Evolutionary conservation across 345 rosid genomes (phyloP), one percentile per base, ranked within the genome.

Genomic region (Ceriops decandra): DNA sequence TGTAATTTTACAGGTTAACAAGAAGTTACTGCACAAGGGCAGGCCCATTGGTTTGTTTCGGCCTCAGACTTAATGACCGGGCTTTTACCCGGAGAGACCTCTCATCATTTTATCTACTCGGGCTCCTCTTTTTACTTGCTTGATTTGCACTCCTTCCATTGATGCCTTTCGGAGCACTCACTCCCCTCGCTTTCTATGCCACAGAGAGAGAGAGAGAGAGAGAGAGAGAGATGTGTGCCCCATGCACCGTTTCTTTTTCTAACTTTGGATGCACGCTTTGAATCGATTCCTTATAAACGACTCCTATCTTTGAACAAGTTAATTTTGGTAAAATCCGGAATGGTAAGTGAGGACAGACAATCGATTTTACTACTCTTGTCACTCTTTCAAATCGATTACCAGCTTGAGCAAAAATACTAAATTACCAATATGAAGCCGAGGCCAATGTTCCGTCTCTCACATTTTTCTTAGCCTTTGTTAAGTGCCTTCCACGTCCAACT

Each of bases 261-360:
- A 58, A 69, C 89, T 85, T 85, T 73, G 74, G 64, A 72, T 79
- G 77, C 73, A 85, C 89, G 79, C 85, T 65, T 74, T 57, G 85
- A 73, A 82, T 79, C 76, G 24, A 76, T 78, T 79, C 70, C 86
- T 75, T 82, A 52, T 61, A 42, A 70, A 66, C 66, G 60, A 77
- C 76, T 77, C 67, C 69, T 22, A n/a, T 46, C 28, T 68, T 73
- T 56, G 36, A 58, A 16, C 7, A 70, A 75, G 69, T 16, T 38
- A 3, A 60, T 26, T 38, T 72, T 64, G 65, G 72, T 52, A 60
- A 62, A 65, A 57, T 32, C 69, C 62, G 57, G 63, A 13, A 3
- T 42, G 17, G 16, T 42, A 13, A 38, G 4, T 10, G 3, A 42
- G 16, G 16, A 42, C 13, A 2, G 15, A 13, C 5, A 13, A 42